Base-by-base conservation (phyloP, 2,329 filamentous ascomycete genomes). In the Zasmidium cellare region DNA sequence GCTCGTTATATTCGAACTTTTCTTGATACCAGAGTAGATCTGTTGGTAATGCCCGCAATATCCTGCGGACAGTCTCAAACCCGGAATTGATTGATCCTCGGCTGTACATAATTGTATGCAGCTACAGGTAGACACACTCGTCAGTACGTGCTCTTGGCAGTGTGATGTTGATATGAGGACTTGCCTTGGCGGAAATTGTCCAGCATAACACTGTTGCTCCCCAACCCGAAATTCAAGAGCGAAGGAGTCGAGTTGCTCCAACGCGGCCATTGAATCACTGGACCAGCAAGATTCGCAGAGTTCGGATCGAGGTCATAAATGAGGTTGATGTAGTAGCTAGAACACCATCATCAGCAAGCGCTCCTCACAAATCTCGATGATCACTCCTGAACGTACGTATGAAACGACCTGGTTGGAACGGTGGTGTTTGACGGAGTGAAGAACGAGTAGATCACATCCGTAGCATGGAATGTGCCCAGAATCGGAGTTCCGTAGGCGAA, bases 291-390 rank as follows among this genome's bases (percentile, higher is more conserved):
- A 16, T 74, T 75, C 1, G 74, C 77, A 73, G 47, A 46, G 66
- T 92, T 92, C 1, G 90, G 90, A 68, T 92, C 84, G 41, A 87
- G 73, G 46, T 86, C 83, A 71, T 90, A 82, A 9, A 92, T 67
- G 69, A 93, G 93, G 51, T 84, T 86, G 67, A 87, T 79, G 68
- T 91, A 92, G 72, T 92, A 92, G 79, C 3, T 60, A 56, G 46
- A 63, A 52, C 28, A 7, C 7, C 28, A 9, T 14, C 12, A 41
- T 16, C 3, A 9, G 35, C 14, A 7, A 31, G 28, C 28, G 14
- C 7, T 31, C 28, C 28, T 31, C 28, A 31, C 7, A 31, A 31
- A 14, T 31, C 28, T 7, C 14, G 28, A 7, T 7, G 28, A 31
- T 31, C n/a, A n/a, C n/a, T n/a, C n/a, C n/a, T 28, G 25, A 11